Evolutionary conservation across 1,139 yeast species (phyloP), one percentile per base, ranked within the genome.

Genomic region (Candida sp.): DNA sequence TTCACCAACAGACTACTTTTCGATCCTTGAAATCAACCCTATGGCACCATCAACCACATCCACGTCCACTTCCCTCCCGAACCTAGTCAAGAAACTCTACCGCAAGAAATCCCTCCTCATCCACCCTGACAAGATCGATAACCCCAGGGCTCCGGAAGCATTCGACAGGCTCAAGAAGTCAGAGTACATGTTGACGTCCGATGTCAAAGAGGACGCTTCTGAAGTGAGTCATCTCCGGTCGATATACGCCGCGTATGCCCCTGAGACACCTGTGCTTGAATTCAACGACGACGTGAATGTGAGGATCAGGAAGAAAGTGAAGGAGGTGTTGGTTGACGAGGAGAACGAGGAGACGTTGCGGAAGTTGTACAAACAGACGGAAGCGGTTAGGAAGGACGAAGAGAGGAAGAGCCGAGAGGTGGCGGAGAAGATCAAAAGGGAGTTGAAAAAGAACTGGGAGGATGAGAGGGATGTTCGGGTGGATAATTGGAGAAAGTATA

Each of bases 51-150:
- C 51, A 12, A 54, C 55, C 77, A 17, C 38, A 34, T 17, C 17
- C 17, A 17, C 17, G 17, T 17, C 17, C 17, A 17, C 17, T 17
- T 17, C 17, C 38, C 25, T 50, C 44, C 63, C 46, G 49, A 59
- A 33, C 69, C 68, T 50, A 44, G 75, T 84, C 49, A 80, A 77
- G 54, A 79, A 74, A 53, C 61, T 70, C 40, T 87, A 79, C 61
- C 67, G 91, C 35, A 79, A 77, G 64, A 85, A 84, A 63, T 84
- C 90, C 7, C 67, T 86, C 40, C 65, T 85, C 53, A 83, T 87
- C 37, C 93, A 87, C 63, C 93, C 93, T 0, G 93, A 87, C 62
- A 86, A 85, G 58, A 76, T 83, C 2, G 65, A 69, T 44, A 81
- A 86, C 57, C 67, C 73, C 0, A 68, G 73, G 22, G 90, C 91